Evolutionary conservation across 1,139 yeast genomes (phyloP), one percentile per base, ranked within the genome.

Genomic region (Pichia sp.): DNA sequence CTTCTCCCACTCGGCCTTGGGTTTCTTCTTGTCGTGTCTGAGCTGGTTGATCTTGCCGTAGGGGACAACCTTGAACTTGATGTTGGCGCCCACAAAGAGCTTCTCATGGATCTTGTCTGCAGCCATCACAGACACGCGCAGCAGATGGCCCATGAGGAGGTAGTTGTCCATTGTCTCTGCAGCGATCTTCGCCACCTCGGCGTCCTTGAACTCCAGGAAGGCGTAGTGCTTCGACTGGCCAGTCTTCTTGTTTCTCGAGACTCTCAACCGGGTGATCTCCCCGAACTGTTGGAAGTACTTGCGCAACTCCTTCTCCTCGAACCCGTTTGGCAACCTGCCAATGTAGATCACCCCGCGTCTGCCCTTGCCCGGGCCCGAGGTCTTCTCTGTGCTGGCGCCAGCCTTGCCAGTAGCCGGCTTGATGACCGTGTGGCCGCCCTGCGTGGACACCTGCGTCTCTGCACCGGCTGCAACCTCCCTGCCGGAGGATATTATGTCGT

Each of bases 151-250:
- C 71, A 87, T 85, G 52, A 93, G 70, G 59, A 93, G 77, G 66
- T 93, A 93, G 70, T 93, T 93, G 72, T 93, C 85, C 99, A 93
- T 93, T 49, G 98, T 83, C 62, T 93, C 98, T 57, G 87, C 87
- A 1, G 96, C 99, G 55, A 90, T 76, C 60, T 82, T 78, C 48
- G 98, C 98, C 55, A 87, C 95, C 47, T 83, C 87, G 40, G 70
- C 67, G 55, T 82, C 77, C 48, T 78, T 80, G 64, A 93, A 93
- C 70, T 91, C 97, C 51, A 93, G 74, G 68, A 88, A 93, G 12
- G 91, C 99, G 69, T 84, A 95, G 70, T 91, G 98, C 72, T 90
- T 91, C 21, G 96, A 85, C 56, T 84, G 82, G 46, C 99, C 99
- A 3, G 96, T 84, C 68, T 85, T 87, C 68, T 87, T 90, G 74